Evolutionary conservation across 441 rosid species (phyloP).

Genomic region (Mallotus repandus): DNA sequence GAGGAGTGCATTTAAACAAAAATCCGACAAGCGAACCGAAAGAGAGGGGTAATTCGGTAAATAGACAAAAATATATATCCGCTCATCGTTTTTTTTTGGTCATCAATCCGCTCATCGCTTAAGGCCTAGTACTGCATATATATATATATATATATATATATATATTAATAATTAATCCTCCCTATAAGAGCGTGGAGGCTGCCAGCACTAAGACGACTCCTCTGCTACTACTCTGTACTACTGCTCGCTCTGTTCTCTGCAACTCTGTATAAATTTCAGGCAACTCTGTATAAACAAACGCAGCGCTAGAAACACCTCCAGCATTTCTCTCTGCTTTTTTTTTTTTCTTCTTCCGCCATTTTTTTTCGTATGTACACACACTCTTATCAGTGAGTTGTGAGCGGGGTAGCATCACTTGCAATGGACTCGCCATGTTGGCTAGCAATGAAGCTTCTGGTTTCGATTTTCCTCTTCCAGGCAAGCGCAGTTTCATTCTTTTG

Average conservation of each 20-base stretch:
- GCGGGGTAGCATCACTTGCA: neutral
- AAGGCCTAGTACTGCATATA: neutral
- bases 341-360: neutral
- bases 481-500: slow-evolving; percentile 20
- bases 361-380: neutral
- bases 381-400: neutral
- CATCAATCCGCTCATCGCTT: no score
- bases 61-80: neutral
- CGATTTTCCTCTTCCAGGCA: slow-evolving; percentile 39
- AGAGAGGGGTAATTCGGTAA: slow-evolving; percentile 37
- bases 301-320: slow-evolving; percentile 3
- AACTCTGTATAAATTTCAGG: slow-evolving; percentile 29
- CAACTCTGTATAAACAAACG: slow-evolving; percentile 1
- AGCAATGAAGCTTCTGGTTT: slow-evolving; percentile 23
- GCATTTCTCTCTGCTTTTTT: neutral
- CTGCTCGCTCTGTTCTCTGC: neutral
- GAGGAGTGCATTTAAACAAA: neutral
- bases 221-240: neutral
- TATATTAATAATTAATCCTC: neutral
- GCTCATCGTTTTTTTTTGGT: no score
- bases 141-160: no score
- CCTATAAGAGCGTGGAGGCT: slow-evolving; percentile 10
- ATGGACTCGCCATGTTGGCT: slow-evolving; percentile 30
- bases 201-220: slow-evolving; percentile 1
- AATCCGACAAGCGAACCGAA: slow-evolving; percentile 23